These are phyloP conservation scores for Starmera caribaea DNA, from an alignment of 805 yeast species.

Conservation along the genomic window DNA sequence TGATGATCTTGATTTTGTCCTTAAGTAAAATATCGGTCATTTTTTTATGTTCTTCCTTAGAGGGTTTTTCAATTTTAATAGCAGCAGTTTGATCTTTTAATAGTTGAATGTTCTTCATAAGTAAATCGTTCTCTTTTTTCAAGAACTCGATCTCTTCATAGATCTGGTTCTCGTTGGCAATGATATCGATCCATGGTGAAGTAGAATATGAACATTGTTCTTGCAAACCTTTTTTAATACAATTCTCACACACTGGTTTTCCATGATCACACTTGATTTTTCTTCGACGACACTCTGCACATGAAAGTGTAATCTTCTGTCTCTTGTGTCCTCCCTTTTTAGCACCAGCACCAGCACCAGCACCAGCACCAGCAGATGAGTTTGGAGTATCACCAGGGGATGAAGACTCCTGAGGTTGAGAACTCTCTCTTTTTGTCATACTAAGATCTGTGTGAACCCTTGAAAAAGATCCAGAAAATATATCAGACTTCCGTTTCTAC, in stretches of 20 bases:
- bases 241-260: conserved; percentile 12
- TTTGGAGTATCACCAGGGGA: no score
- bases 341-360: neutral
- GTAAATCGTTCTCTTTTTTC: conserved; percentile 11
- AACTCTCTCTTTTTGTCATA: no score
- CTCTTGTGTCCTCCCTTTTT: conserved; percentile 5
- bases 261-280: conserved; percentile 15
- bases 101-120: conserved; percentile 7
- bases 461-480: no score
- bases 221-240: conserved; percentile 8
- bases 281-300: conserved; percentile 14
- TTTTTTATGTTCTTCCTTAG: neutral
- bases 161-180: conserved; percentile 11
- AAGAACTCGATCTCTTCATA: conserved; percentile 13
- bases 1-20: neutral
- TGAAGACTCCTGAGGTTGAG: no score
- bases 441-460: no score
- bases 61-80: neutral
- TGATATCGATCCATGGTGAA: conserved; percentile 15
- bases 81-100: conserved; percentile 3
- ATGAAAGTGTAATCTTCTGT: conserved; percentile 11
- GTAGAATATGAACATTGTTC: conserved; percentile 8
- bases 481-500: no score
- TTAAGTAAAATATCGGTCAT: neutral
- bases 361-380: no score